Conservation (phyloP, 768 basidiomycete species). For the Tylopilus plumbeoviolaceoides region DNA sequence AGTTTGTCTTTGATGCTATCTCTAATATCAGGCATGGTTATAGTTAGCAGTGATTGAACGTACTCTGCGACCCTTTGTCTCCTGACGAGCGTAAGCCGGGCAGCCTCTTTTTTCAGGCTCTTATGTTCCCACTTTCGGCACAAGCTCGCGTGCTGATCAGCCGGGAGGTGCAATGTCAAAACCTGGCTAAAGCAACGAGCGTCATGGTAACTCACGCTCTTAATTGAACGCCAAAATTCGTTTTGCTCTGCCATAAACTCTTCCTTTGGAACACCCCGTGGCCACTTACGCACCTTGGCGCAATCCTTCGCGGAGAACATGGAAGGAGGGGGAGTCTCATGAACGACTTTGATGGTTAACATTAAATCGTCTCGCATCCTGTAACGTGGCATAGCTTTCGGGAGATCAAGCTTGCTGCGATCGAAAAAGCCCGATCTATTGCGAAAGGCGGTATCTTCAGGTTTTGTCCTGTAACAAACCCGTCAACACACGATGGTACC, state of each 20-base stretch:
- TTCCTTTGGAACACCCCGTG: neutral
- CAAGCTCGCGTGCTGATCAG: constrained; percentile 5
- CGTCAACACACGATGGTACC: neutral
- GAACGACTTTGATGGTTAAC: no score
- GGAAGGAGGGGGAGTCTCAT: no score
- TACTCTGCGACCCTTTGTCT: constrained; percentile 1
- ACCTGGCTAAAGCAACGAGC: neutral
- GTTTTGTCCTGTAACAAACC: constrained; percentile 2
- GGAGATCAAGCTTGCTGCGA: neutral
- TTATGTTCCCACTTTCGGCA: constrained; percentile 4
- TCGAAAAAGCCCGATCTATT: neutral
- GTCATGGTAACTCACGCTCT: neutral
- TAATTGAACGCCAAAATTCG: neutral
- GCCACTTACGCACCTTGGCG: neutral
- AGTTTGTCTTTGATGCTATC: constrained; percentile 4
- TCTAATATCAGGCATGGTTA: neutral
- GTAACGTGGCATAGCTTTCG: neutral
- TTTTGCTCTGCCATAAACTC: neutral
- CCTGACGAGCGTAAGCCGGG: constrained; percentile 1
- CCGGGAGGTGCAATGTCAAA: no score
- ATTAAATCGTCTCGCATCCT: no score
- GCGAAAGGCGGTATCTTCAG: no score
- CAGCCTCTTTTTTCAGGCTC: neutral
- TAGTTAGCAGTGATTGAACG: neutral
- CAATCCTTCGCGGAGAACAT: neutral